Evolutionary conservation across 345 rosid species (phyloP).

Genomic region (Eucalyptus globulus): DNA sequence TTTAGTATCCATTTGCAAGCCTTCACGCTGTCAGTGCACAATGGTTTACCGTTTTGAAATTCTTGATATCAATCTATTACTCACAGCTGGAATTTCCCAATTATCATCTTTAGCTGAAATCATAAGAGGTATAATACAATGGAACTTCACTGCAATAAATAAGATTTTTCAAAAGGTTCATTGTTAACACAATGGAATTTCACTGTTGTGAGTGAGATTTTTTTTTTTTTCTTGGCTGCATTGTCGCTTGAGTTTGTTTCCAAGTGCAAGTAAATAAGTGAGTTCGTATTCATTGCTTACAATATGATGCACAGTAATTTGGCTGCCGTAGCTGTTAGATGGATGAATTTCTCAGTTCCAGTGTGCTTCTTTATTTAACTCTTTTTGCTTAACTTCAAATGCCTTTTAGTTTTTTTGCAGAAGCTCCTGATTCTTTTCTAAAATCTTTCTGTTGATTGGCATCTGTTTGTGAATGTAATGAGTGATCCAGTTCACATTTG

Average conservation of each 20-base stretch:
- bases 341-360: not conserved
- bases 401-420: not conserved
- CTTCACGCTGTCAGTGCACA: not conserved
- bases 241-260: not conserved
- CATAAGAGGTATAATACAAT: not conserved
- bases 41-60: not conserved
- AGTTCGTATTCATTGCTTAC: not conserved
- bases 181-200: not conserved
- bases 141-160: not conserved
- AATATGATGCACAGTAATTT: not conserved
- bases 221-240: not conserved
- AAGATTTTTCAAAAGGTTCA: not conserved
- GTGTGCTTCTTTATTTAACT: not conserved
- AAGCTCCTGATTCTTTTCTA: not conserved
- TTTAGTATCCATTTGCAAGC: not conserved
- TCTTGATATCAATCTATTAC: not conserved
- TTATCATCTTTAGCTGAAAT: not conserved
- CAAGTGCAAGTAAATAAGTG: not conserved
- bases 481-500: not conserved
- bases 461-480: not conserved
- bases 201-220: not conserved
- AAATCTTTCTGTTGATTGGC: not conserved
- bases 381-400: not conserved
- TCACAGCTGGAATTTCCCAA: not conserved
- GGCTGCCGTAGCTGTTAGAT: not conserved